A percentile compares a stretch with the other conserved stretches of the same genome.
Conservation (phyloP, 176 grass and related monocot species). For the Avena atlantica region DNA sequence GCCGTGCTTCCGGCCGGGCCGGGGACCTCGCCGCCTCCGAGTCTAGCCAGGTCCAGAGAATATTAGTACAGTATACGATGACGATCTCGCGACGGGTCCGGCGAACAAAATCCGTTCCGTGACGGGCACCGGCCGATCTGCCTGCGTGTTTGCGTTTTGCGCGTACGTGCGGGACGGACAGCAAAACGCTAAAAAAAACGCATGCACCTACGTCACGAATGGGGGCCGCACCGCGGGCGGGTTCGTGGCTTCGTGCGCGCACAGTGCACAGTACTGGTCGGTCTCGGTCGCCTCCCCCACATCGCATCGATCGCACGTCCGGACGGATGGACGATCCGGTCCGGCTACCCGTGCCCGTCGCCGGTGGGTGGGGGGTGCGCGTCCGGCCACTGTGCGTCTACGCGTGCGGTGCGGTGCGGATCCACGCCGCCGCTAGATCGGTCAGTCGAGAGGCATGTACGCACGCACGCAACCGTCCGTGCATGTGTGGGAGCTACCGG, state of each 20-base stretch:
- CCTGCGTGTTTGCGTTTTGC: background rate
- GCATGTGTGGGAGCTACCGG: background rate
- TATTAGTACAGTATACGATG: too few species aligned
- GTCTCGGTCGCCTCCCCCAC: background rate
- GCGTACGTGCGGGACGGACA: background rate
- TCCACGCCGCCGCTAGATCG: too few species aligned
- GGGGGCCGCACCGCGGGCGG: background rate
- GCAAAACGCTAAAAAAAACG: conserved; percentile 13
- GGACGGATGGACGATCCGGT: background rate
- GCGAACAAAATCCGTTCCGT: background rate
- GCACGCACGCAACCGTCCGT: background rate
- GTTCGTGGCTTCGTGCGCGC: background rate
- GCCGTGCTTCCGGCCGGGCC: background rate
- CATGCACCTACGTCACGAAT: background rate
- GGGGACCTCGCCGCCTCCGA: background rate
- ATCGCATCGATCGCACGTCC: background rate
- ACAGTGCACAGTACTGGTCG: background rate
- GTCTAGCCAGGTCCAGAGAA: background rate
- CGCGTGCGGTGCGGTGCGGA: background rate
- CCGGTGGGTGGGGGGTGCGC: background rate
- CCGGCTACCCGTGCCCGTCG: background rate
- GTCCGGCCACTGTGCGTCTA: background rate
- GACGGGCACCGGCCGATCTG: background rate
- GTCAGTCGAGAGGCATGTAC: background rate
- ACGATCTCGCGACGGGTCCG: background rate